phyloP scores from a whole-genome alignment of 306 rosid genomes.

The Hippophae rhamnoides region DNA sequence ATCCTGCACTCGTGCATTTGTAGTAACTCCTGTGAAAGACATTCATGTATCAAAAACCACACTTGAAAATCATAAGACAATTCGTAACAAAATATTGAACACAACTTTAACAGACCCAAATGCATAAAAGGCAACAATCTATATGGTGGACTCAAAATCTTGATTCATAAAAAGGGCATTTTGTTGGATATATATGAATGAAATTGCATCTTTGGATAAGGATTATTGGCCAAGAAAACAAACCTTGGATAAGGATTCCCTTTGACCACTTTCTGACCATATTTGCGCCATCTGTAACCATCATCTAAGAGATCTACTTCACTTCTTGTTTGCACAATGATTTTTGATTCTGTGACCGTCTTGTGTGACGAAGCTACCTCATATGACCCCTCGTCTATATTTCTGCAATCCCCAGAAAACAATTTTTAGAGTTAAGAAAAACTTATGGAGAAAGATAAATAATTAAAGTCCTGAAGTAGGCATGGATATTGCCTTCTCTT shows the following conservation, averaged over 20 bases:
- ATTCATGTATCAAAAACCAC: constrained; percentile 3
- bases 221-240: no score
- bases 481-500: constrained; percentile 59
- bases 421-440: constrained; percentile 7
- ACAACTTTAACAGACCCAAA: no score
- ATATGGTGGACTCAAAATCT: no score
- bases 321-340: constrained; percentile 89
- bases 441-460: not conserved
- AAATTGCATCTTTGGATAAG: no score
- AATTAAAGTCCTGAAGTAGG: constrained; percentile 10
- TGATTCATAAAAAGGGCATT: no score
- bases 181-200: no score
- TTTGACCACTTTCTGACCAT: constrained; percentile 96
- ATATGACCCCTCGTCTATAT: constrained; percentile 41
- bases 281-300: constrained; percentile 96
- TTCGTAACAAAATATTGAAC: not conserved
- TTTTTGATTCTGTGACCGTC: constrained; percentile 85
- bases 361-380: constrained; percentile 60
- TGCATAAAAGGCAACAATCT: no score
- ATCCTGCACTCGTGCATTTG: constrained; percentile 83
- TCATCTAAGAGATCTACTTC: constrained; percentile 96
- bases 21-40: constrained; percentile 75
- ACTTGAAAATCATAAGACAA: not conserved
- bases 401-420: constrained; percentile 45
- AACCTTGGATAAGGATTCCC: constrained; percentile 99